phyloP scores from a whole-genome alignment of 106 monocot genomes.

The Narthecium ossifragum region DNA sequence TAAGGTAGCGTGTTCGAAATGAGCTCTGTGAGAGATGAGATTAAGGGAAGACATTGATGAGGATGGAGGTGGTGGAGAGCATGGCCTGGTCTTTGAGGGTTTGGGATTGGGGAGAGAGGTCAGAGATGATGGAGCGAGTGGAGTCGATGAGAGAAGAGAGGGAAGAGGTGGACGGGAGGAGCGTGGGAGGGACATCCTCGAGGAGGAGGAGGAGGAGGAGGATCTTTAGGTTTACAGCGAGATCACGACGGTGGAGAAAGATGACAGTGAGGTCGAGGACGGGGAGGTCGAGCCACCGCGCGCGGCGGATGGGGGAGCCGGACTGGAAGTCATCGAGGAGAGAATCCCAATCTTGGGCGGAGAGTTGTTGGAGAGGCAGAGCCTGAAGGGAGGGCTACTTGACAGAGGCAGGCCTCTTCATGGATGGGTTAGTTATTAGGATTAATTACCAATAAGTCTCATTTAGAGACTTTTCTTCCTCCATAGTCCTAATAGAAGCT shows the following conservation, averaged over 20 bases:
- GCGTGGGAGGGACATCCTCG: too few relatives aligned
- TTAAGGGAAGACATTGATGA: conserved; percentile 17
- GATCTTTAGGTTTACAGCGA: too few relatives aligned
- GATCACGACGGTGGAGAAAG: too few relatives aligned
- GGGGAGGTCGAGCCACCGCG: conserved; percentile 32
- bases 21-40: conserved; percentile 12
- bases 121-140: not conserved
- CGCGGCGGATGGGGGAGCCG: conserved; percentile 21
- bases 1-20: conserved; percentile 5
- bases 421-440: too few relatives aligned
- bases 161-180: too few relatives aligned
- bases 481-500: too few relatives aligned
- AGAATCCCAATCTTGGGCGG: conserved; percentile 50
- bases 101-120: conserved; percentile 6
- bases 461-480: too few relatives aligned
- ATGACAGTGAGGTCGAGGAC: too few relatives aligned
- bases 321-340: conserved; percentile 61
- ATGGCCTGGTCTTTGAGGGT: conserved; percentile 54
- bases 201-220: too few relatives aligned
- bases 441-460: too few relatives aligned
- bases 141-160: conserved; percentile 15
- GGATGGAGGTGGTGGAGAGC: conserved; percentile 34
- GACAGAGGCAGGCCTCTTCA: conserved; percentile 38
- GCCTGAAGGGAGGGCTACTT: conserved; percentile 1
- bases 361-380: conserved; percentile 12